Evolutionary conservation across 106 monocot species (phyloP), one percentile per base, ranked within the genome.

Genomic region (Platanthera zijinensis): DNA sequence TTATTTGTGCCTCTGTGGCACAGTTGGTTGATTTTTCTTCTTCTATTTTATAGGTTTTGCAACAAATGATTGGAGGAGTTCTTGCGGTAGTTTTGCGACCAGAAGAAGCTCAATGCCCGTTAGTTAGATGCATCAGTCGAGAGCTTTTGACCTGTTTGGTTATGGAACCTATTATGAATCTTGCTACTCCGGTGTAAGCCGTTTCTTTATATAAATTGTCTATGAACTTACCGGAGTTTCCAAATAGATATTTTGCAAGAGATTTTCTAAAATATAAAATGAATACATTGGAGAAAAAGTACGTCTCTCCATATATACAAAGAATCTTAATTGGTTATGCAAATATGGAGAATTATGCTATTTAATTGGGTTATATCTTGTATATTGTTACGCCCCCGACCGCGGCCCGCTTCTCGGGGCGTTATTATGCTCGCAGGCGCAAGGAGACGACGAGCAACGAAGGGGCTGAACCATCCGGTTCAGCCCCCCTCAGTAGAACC

Each of bases 131-230:
- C 72, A 78, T 96, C 62, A 76, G 87, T 72, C 80, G 91, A 69
- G 96, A 96, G 61, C 81, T 96, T 50, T 74, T 96, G 74, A 89
- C 91, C 50, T 93, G 89, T 79, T 75, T 96, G 77, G 96, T 96
- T 70, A 68, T 96, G 71, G 86, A 96, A 69, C 91, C 96, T 72
- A 77, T 96, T 32, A 90, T 96, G 87, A 86, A 89, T 78, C 84
- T 96, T 57, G 96, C 96, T 52, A 89, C 87, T 74, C 96, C 96
- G 9, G 79, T 74, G 96, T 96, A 89, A 84, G 89, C 81, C 48
- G 71, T 71, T 73, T 70, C 10, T 70, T 67, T 17, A 17, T 48
- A 70, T 10, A 70, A 39, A 70, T 70, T 70, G 47, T 17, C 17
- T 70, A n/a, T 39, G 6, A 4, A 1, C 48, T 70, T 48, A 5